Percentiles rank a stretch among this genome's conserved stretches.
These are phyloP conservation scores for Yamadazyma kanchanaburiensis DNA, from an alignment of 1,139 yeast species.

Conservation along the genomic window DNA sequence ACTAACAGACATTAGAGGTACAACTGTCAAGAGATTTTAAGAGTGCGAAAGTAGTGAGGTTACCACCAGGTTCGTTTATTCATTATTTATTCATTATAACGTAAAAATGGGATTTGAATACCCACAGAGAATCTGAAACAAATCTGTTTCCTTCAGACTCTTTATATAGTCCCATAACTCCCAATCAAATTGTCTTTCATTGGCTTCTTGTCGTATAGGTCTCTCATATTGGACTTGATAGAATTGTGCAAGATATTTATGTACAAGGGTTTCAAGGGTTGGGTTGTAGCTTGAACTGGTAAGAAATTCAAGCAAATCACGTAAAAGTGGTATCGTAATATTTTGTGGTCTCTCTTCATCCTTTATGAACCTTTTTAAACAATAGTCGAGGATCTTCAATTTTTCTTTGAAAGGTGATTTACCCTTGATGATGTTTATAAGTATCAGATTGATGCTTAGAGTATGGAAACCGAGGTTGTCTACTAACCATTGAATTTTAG, in stretches of 20 bases:
- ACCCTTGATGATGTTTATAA: slow-evolving; percentile 7
- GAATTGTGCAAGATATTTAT: slow-evolving; percentile 7
- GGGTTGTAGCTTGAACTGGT: slow-evolving; percentile 6
- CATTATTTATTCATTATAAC: slow-evolving; percentile 4
- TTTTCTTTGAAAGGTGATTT: slow-evolving; percentile 3
- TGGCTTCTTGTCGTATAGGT: not conserved
- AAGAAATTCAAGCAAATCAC: slow-evolving; percentile 7
- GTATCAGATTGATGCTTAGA: slow-evolving; percentile 11
- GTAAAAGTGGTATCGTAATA: slow-evolving; percentile 4
- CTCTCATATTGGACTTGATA: slow-evolving; percentile 6
- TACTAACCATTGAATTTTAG: slow-evolving; percentile 11
- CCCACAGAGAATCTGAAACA: slow-evolving; percentile 14
- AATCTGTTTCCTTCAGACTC: slow-evolving; percentile 8
- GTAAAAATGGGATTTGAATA: slow-evolving; percentile 12
- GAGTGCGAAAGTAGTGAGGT: no score
- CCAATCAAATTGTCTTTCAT: slow-evolving; percentile 5
- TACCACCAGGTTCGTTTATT: no score
- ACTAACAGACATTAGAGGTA: slow-evolving; percentile 5
- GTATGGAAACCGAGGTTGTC: slow-evolving; percentile 13
- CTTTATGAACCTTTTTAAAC: slow-evolving; percentile 2
- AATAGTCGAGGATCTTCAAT: slow-evolving; percentile 4
- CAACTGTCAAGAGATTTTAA: no score
- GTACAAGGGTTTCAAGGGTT: slow-evolving; percentile 10
- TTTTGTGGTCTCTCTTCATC: slow-evolving; percentile 3
- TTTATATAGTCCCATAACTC: slow-evolving; percentile 13